A percentile compares a stretch with the other conserved stretches of the same genome.
phyloP scores from a whole-genome alignment of 1,284 basidiomycete species.

The Ceratorhiza oryzae-sativae region DNA sequence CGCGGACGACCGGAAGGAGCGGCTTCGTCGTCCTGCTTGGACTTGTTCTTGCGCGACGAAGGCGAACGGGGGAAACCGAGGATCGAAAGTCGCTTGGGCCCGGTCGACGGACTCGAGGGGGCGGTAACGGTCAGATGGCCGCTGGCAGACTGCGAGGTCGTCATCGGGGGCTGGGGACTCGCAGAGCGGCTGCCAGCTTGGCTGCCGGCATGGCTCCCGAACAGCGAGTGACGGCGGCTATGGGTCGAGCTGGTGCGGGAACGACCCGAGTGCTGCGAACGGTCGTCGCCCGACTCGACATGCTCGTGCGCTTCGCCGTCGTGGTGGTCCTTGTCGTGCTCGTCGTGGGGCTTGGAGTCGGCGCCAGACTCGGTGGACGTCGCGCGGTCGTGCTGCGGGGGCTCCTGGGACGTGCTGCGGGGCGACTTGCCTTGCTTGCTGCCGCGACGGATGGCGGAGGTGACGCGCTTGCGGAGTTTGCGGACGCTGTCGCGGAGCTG shows the following conservation, averaged over 20 bases:
- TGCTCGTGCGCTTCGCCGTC: not conserved
- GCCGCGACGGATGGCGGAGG: slow-evolving; percentile 21
- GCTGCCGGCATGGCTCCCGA: not conserved
- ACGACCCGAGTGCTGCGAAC: slow-evolving; percentile 13
- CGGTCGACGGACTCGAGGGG: not conserved
- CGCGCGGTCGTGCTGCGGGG: not conserved
- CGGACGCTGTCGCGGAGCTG: slow-evolving; percentile 32
- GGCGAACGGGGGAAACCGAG: slow-evolving; percentile 18
- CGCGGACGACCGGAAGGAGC: not conserved
- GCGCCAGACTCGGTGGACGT: not conserved
- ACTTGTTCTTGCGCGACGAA: slow-evolving; percentile 11
- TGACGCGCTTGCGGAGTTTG: slow-evolving; percentile 25
- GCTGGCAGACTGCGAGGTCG: not conserved
- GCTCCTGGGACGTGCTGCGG: slow-evolving; percentile 3
- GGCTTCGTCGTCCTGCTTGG: slow-evolving; percentile 6
- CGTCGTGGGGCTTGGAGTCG: not conserved
- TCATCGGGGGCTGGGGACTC: slow-evolving; percentile 9
- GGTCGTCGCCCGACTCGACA: slow-evolving; percentile 1
- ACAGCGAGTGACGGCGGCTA: not conserved
- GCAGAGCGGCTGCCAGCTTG: not conserved
- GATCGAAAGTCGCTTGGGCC: not conserved
- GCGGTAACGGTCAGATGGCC: not conserved
- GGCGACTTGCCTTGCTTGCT: slow-evolving; percentile 16
- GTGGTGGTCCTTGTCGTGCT: not conserved
- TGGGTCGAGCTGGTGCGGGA: not conserved